These are phyloP conservation scores for Millerago galiae DNA, from an alignment of 805 yeast genomes.

Conservation along the genomic window DNA sequence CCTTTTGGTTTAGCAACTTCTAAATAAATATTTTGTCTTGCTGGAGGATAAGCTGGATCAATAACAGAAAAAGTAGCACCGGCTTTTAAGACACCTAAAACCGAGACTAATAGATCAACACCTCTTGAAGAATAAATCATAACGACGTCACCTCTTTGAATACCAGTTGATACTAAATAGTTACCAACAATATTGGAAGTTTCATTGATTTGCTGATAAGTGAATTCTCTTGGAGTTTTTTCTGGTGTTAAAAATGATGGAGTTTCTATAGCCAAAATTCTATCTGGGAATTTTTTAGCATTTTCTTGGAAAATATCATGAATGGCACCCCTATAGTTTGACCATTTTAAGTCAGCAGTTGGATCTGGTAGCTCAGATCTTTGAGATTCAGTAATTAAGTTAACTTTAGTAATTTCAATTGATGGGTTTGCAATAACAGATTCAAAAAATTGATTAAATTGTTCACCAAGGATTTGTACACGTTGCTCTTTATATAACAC, in stretches of 20 bases:
- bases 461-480: constrained; percentile 64
- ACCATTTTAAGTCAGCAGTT: constrained; percentile 80
- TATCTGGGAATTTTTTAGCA: constrained; percentile 77
- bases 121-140: constrained; percentile 98
- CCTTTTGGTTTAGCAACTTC: constrained; percentile 93
- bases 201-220: constrained; percentile 82
- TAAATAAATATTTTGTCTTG: constrained; percentile 89
- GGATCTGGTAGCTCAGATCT: constrained; percentile 73
- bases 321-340: constrained; percentile 87
- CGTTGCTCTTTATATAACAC: constrained; percentile 68
- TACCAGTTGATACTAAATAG: constrained; percentile 73
- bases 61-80: constrained; percentile 98
- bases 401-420: constrained; percentile 48
- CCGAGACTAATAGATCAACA: constrained; percentile 93
- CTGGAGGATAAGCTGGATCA: constrained; percentile 99
- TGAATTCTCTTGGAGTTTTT: constrained; percentile 61
- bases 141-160: constrained; percentile 87
- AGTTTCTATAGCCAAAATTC: constrained; percentile 91
- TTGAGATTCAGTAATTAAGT: constrained; percentile 67
- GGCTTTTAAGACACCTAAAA: constrained; percentile 95
- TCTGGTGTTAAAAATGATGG: constrained; percentile 50
- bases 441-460: constrained; percentile 49
- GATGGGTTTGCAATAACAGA: constrained; percentile 32
- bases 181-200: constrained; percentile 93
- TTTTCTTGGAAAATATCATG: constrained; percentile 91